A percentile compares a stretch with the other conserved stretches of the same genome.
These are phyloP conservation scores for Fusarium oligoseptatum DNA, from an alignment of 2,329 filamentous ascomycete genomes.

Conservation along the genomic window DNA sequence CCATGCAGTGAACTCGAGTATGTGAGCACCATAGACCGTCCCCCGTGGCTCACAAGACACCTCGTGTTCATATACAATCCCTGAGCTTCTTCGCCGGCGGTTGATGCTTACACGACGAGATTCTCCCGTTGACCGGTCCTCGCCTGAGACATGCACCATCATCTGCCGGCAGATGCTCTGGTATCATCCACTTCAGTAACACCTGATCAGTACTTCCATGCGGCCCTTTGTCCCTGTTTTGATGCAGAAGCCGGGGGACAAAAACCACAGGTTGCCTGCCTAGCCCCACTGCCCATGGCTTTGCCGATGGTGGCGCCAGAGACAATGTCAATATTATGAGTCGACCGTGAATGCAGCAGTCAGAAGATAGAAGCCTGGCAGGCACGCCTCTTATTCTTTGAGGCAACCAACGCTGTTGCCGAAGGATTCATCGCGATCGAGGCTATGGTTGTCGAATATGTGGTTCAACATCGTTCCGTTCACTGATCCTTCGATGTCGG, in stretches of 20 bases:
- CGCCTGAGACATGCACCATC: neutral
- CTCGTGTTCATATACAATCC: neutral
- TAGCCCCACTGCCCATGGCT: neutral
- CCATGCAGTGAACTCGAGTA: neutral
- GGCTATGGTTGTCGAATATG: neutral
- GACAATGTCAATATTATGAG: neutral
- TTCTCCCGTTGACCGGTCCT: neutral
- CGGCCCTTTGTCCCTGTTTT: neutral
- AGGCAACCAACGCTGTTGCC: neutral
- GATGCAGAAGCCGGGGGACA: neutral
- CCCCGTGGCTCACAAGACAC: neutral
- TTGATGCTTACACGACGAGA: neutral
- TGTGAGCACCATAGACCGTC: neutral
- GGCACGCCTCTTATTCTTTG: no score
- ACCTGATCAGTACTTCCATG: neutral
- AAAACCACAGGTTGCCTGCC: neutral
- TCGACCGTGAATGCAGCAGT: neutral
- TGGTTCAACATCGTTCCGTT: neutral
- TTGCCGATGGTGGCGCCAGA: neutral
- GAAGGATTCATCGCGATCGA: neutral
- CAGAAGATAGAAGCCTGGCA: neutral
- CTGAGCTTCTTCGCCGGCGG: neutral
- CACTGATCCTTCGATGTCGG: neutral
- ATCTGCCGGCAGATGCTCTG: neutral
- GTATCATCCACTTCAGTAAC: neutral